These are phyloP conservation scores for Cryphonectria carpinicola DNA, from an alignment of 2,329 filamentous ascomycete genomes.

Conservation along the genomic window DNA sequence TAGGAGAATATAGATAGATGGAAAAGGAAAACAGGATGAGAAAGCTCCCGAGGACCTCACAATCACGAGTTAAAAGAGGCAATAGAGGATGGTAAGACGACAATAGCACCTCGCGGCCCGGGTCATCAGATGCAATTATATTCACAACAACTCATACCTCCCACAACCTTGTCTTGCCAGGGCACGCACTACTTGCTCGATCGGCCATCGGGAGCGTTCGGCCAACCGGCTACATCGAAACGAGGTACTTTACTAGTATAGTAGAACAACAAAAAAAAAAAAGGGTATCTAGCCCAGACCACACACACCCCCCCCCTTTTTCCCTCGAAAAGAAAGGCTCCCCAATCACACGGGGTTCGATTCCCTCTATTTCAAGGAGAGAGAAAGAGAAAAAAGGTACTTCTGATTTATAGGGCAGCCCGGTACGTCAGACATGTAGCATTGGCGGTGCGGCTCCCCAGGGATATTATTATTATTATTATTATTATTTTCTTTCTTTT, in stretches of 20 bases:
- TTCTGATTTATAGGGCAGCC: neutral
- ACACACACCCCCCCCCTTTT: no score
- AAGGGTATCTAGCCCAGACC: no score
- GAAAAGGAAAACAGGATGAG: neutral
- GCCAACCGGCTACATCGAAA: constrained; percentile 38
- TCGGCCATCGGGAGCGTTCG: constrained; percentile 37
- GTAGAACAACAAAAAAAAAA: no score
- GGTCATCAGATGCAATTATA: constrained; percentile 21
- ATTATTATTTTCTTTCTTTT: neutral
- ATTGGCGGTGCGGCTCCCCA: neutral
- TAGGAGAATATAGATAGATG: neutral
- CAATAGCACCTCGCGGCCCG: constrained; percentile 4
- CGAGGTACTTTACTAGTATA: no score
- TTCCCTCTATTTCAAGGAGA: neutral
- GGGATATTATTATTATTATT: no score
- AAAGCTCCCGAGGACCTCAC: neutral
- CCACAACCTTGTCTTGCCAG: neutral
- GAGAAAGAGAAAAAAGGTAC: neutral
- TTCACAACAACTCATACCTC: neutral
- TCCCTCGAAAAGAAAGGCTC: neutral
- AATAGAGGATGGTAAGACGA: neutral
- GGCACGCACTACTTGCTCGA: neutral
- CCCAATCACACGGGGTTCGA: neutral
- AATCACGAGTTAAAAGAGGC: neutral
- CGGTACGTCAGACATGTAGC: constrained; percentile 13